Conservation (phyloP, 257 asterid genomes). For the Orobanche coerulescens region DNA sequence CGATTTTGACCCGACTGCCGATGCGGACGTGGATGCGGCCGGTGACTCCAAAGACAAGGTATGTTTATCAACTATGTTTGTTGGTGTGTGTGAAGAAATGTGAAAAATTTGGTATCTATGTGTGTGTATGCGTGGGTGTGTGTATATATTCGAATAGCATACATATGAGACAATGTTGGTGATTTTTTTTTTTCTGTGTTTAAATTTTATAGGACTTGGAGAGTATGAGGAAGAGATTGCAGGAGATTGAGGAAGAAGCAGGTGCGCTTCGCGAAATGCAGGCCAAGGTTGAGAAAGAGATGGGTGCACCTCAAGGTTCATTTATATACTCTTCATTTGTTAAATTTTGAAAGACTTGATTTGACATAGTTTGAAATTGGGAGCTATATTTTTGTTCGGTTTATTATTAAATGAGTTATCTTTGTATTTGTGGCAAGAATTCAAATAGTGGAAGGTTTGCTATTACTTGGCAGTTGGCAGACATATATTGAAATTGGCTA, state of each 20-base stretch:
- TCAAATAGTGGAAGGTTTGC: neutral
- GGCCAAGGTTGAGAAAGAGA: too few species aligned
- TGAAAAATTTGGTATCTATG: neutral
- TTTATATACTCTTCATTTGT: too few species aligned
- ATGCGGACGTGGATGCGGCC: constrained; percentile 18
- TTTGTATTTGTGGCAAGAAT: neutral
- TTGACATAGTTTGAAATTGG: too few species aligned
- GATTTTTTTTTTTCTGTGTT: neutral
- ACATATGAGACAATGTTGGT: neutral
- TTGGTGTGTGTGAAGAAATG: neutral
- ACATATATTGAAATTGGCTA: constrained; percentile 4
- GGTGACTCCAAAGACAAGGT: constrained; percentile 32
- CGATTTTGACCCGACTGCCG: constrained; percentile 28
- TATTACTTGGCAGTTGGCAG: neutral
- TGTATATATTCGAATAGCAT: neutral
- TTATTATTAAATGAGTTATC: neutral
- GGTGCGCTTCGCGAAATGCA: constrained; percentile 64
- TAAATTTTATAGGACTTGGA: constrained; percentile 45
- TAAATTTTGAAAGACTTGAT: too few species aligned
- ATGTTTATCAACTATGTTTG: constrained; percentile 1
- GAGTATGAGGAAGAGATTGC: constrained; percentile 50
- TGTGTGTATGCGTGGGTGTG: too few species aligned
- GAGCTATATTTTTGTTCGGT: too few species aligned
- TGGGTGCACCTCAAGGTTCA: too few species aligned
- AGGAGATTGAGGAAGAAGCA: constrained; percentile 68